Conservation (phyloP, 2,329 filamentous ascomycete genomes). For the Botrytis squamosa region DNA sequence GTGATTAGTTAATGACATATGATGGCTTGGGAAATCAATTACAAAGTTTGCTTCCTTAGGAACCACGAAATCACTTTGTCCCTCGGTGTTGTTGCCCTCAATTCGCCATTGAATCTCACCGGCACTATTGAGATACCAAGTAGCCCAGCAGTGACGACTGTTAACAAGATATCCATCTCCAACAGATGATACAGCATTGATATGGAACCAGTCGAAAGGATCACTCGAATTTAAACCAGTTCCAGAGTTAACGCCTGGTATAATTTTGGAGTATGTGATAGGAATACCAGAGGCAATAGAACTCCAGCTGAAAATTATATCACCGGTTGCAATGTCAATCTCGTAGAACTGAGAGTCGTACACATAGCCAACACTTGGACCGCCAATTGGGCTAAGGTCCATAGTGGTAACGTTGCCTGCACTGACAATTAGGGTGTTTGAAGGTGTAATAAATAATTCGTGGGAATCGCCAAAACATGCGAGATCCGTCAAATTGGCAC, state of each 20-base stretch:
- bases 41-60: background rate
- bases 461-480: background rate
- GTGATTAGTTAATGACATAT: background rate
- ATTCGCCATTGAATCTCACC: conserved; percentile 22
- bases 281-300: conserved; percentile 39
- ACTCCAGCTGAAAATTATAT: conserved; percentile 46
- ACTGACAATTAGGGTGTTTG: background rate
- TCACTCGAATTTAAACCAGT: conserved; percentile 6
- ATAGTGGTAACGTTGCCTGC: background rate
- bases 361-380: conserved; percentile 40
- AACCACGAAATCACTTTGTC: background rate
- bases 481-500: background rate
- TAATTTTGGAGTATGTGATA: conserved; percentile 2
- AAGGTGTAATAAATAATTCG: background rate
- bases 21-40: background rate
- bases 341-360: conserved; percentile 44
- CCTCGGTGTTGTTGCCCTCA: background rate
- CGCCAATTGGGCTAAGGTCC: conserved; percentile 39
- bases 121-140: conserved; percentile 31
- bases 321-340: conserved; percentile 43
- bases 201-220: conserved; percentile 38
- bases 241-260: background rate
- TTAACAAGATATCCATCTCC: conserved; percentile 35
- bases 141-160: conserved; percentile 32
- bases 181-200: conserved; percentile 35